Evolutionary conservation across 352 stramenopile genomes (phyloP), one percentile per base, ranked within the genome.

Genomic region (Elongisporangium anandrum): DNA sequence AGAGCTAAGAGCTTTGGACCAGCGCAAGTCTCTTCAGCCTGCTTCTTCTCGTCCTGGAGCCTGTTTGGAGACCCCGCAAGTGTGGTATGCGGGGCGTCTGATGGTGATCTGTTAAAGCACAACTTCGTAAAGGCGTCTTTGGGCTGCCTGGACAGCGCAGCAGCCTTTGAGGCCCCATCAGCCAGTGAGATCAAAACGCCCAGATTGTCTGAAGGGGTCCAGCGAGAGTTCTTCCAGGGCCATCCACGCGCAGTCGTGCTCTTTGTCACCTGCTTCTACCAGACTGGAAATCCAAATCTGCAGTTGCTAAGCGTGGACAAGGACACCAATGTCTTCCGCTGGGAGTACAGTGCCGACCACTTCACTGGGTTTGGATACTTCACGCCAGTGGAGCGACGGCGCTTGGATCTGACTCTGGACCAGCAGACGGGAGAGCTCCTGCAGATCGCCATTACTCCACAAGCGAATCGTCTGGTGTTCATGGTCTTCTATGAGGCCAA

Each of bases 351-450:
- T 13, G 8, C 54, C 6, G n/a, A 54, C 22, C 62, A 63, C 15
- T 83, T 83, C 39, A 64, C 68, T 5, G 75, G 75, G 0, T 79
- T 74, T 47, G 74, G 77, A 0, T 83, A 73, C 74, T 85, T 83
- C 52, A 57, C 61, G 2, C 74, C 74, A 13, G 53, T 38, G 17
- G 49, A 54, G 19, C 63, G 17, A 10, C 54, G 70, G 23, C 68
- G 57, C 17, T 41, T 85, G 7, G 63, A 83, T 34, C 60, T 85
- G 4, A 16, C 50, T 9, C 24, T 54, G 51, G 29, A 29, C 41
- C 15, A 10, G 15, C 41, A 59, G 4, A 56, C 50, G 41, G 64
- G 72, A 8, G 73, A 76, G n/a, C 69, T 85, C 3, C 29, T 85
- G 16, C 77, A 87, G 51, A 72, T 83, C 23, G 64, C 57, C 21